phyloP scores from a whole-genome alignment of 2,329 filamentous ascomycete genomes.

The Diplodia mutila region DNA sequence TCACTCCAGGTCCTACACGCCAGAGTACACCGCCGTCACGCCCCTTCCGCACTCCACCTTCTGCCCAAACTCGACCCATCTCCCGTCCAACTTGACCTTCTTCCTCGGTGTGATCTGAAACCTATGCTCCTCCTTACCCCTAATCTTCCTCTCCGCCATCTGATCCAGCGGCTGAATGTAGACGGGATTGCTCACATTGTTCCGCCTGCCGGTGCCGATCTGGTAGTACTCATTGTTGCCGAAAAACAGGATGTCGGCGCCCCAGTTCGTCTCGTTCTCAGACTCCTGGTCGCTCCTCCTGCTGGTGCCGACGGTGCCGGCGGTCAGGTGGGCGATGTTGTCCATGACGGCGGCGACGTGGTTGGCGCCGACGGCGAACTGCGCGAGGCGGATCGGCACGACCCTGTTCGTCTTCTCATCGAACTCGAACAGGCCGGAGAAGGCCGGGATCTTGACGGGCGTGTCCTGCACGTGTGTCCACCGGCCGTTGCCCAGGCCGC shows the following conservation, averaged over 20 bases:
- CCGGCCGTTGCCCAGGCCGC: slow-evolving; percentile 78
- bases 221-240: slow-evolving; percentile 94
- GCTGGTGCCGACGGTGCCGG: slow-evolving; percentile 52
- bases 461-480: slow-evolving; percentile 85
- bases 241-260: slow-evolving; percentile 89
- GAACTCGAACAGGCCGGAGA: slow-evolving; percentile 86
- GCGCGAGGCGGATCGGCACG: slow-evolving; percentile 76
- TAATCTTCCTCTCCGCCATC: slow-evolving; percentile 63
- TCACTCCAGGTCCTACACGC: slow-evolving; percentile 44
- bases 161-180: slow-evolving; percentile 79
- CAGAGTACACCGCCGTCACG: slow-evolving; percentile 82
- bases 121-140: slow-evolving; percentile 69
- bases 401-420: slow-evolving; percentile 71
- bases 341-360: slow-evolving; percentile 83
- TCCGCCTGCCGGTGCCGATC: slow-evolving; percentile 86
- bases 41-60: slow-evolving; percentile 83
- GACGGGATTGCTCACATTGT: slow-evolving; percentile 73
- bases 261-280: slow-evolving; percentile 80
- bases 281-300: slow-evolving; percentile 30
- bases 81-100: slow-evolving; percentile 69
- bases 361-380: slow-evolving; percentile 74
- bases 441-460: slow-evolving; percentile 77
- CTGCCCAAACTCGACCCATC: slow-evolving; percentile 79
- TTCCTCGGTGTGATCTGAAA: slow-evolving; percentile 80
- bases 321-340: slow-evolving; percentile 72